Conservation (phyloP, 192 early-diverging fungal species). For the Entomortierella beljakovae region DNA sequence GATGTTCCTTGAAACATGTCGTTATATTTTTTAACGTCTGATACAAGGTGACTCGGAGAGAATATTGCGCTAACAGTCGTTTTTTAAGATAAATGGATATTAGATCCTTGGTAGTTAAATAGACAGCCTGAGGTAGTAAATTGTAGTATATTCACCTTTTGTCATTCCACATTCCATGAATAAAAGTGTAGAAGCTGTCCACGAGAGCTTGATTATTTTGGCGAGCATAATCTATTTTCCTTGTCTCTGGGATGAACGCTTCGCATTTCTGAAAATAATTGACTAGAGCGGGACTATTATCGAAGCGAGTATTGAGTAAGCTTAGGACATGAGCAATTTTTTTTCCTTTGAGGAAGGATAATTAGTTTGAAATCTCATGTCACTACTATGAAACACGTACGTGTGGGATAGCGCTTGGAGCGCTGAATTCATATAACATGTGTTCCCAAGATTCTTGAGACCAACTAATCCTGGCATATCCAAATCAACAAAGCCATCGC, state of each 20-base stretch:
- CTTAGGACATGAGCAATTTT: background rate
- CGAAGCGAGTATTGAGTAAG: background rate
- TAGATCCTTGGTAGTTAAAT: background rate
- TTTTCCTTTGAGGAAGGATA: background rate
- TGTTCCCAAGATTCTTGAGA: constrained; percentile 57
- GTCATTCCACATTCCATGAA: constrained; percentile 54
- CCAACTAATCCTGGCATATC: constrained; percentile 55
- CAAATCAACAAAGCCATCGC: constrained; percentile 37
- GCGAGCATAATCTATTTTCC: constrained; percentile 40
- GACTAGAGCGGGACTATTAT: constrained; percentile 44
- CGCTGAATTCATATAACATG: constrained; percentile 57
- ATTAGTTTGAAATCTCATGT: background rate
- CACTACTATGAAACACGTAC: constrained; percentile 10
- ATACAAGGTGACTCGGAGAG: constrained; percentile 40
- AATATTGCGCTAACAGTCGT: constrained; percentile 54
- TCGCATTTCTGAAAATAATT: constrained; percentile 55
- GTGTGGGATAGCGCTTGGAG: constrained; percentile 56
- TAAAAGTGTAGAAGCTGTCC: constrained; percentile 49
- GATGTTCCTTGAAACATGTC: constrained; percentile 49
- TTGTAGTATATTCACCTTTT: constrained; percentile 46
- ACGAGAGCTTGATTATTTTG: constrained; percentile 45
- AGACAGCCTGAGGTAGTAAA: background rate
- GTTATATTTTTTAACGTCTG: constrained; percentile 52
- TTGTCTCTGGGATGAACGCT: constrained; percentile 52
- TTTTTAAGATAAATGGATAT: background rate